These are phyloP conservation scores for Gonapodya sp. DNA, from an alignment of 192 early-diverging fungal genomes.

Conservation along the genomic window DNA sequence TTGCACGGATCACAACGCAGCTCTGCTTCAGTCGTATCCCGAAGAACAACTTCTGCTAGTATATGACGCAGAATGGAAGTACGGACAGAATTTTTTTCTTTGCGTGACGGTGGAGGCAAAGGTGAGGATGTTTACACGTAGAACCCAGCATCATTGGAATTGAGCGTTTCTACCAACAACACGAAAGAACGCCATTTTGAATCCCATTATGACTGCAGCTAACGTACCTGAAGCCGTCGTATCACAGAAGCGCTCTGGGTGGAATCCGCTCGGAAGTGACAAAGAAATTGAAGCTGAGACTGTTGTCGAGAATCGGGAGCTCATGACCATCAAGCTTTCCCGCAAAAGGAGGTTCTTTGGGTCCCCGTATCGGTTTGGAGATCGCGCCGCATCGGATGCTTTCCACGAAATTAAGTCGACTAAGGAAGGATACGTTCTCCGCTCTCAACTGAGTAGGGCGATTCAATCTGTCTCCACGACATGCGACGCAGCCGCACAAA, in stretches of 20 bases:
- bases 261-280: slow-evolving; percentile 48
- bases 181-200: slow-evolving; percentile 4
- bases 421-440: slow-evolving; percentile 39
- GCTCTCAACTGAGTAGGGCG: slow-evolving; percentile 33
- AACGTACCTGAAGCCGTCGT: slow-evolving; percentile 15
- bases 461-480: slow-evolving; percentile 37
- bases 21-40: slow-evolving; percentile 34
- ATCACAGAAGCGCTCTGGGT: slow-evolving; percentile 20
- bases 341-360: slow-evolving; percentile 34
- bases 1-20: background rate
- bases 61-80: slow-evolving; percentile 41
- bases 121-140: slow-evolving; percentile 12
- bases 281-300: slow-evolving; percentile 47
- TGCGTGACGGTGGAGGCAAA: slow-evolving; percentile 27
- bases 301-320: slow-evolving; percentile 28
- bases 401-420: slow-evolving; percentile 37
- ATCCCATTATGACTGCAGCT: slow-evolving; percentile 17
- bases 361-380: slow-evolving; percentile 34
- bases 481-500: slow-evolving; percentile 28
- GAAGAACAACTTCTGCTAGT: slow-evolving; percentile 44
- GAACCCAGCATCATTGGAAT: slow-evolving; percentile 4
- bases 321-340: slow-evolving; percentile 36
- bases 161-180: background rate
- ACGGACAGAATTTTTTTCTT: slow-evolving; percentile 51
- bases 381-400: slow-evolving; percentile 38